phyloP scores from a whole-genome alignment of 2,329 filamentous ascomycete genomes.

The Pseudocercospora vitis region DNA sequence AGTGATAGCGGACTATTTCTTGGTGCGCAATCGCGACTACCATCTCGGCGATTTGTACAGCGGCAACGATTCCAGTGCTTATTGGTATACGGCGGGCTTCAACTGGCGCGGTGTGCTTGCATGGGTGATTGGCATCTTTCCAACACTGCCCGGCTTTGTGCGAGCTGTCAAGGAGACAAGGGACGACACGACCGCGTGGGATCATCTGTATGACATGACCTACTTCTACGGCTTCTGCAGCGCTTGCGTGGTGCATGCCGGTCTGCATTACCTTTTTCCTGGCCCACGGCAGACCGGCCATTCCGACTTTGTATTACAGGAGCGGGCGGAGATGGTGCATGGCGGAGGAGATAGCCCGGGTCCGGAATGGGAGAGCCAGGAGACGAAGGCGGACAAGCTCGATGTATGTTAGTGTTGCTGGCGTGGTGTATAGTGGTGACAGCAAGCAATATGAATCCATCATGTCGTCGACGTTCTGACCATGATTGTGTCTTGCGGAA shows the following conservation, averaged over 20 bases:
- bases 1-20: slow-evolving; percentile 45
- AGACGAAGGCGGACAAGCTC: not conserved
- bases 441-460: too few species aligned
- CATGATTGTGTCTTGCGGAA: too few species aligned
- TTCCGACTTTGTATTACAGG: slow-evolving; percentile 19
- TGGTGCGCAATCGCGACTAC: slow-evolving; percentile 31
- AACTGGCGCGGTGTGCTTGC: slow-evolving; percentile 28
- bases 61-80: slow-evolving; percentile 18
- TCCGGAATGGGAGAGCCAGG: slow-evolving; percentile 1
- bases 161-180: slow-evolving; percentile 15
- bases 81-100: slow-evolving; percentile 25
- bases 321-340: slow-evolving; percentile 16
- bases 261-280: slow-evolving; percentile 15
- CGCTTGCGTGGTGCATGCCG: slow-evolving; percentile 12
- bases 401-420: not conserved
- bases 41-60: slow-evolving; percentile 26
- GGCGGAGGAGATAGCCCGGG: not conserved
- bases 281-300: slow-evolving; percentile 14
- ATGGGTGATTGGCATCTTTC: slow-evolving; percentile 21
- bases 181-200: slow-evolving; percentile 13
- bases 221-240: slow-evolving; percentile 24
- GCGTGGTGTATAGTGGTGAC: too few species aligned
- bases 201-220: slow-evolving; percentile 21
- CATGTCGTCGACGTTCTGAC: too few species aligned
- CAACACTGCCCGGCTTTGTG: slow-evolving; percentile 22